Evolutionary conservation across 2,329 filamentous ascomycete genomes (phyloP), one percentile per base, ranked within the genome.

Genomic region (Cytospora piceicola): DNA sequence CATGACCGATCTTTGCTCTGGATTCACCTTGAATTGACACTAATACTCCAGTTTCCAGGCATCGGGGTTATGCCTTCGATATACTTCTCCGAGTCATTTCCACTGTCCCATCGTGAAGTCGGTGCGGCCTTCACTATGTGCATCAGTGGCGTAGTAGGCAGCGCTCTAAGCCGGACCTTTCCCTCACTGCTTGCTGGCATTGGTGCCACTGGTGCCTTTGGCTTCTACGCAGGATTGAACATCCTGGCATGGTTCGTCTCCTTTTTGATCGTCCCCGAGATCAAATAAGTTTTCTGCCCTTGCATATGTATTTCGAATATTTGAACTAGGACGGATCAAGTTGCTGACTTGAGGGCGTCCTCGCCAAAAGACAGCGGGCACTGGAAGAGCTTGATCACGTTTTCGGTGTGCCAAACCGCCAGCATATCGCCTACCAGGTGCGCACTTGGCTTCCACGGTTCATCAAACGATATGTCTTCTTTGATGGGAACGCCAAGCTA

Each of bases 171-270:
- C 2, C 67, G 82, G 72, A 84, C 75, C 66, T 85, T 70, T 75
- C 83, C 72, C 75, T 83, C 81, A 69, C 78, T 70, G 74, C 77
- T 80, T 71, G 78, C 46, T 72, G 81, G 15, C 72, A 79, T 75
- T 0, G 71, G 71, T 0, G 70, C 75, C 0, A 75, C 73, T 5
- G 75, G 76, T 8, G 83, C 85, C 2, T 89, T 90, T 70, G 82
- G 85, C 3, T 87, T 90, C 72, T 90, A 89, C 66, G 81, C 76
- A 17, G 85, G 77, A 0, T 76, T 90, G 9, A 91, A 90, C 68
- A 69, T 88, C 4, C 72, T 85, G 2, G 88, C 87, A 0, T 79
- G 89, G 20, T 65, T 86, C 29, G 84, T 90, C 79, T 89, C 90
- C 69, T 89, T 88, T 77, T 77, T 89, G 51, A 85, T 82, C 73